A percentile compares a stretch with the other conserved stretches of the same genome.
These are phyloP conservation scores for Adansonia grandidieri DNA, from an alignment of 441 rosid species.

Conservation along the genomic window DNA sequence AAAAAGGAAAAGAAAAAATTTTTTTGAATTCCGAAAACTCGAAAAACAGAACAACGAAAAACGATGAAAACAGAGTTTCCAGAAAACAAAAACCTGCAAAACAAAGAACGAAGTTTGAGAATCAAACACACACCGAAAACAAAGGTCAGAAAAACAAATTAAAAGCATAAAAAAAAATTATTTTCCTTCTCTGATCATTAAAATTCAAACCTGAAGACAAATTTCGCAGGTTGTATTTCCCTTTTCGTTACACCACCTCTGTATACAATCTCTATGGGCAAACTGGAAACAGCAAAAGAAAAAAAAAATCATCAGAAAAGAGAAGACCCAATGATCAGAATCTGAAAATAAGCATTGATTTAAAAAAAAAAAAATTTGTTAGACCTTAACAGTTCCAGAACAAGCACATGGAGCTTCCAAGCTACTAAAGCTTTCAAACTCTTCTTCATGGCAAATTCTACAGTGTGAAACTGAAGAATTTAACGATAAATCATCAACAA, in stretches of 20 bases:
- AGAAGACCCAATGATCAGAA: not conserved
- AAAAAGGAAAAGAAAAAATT: slow-evolving; percentile 22
- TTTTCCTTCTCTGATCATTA: no score
- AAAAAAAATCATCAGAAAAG: not conserved
- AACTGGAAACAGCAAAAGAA: slow-evolving; percentile 45
- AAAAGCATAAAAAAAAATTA: no score
- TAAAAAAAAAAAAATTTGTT: not conserved
- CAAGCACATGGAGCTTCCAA: slow-evolving; percentile 95
- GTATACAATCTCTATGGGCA: slow-evolving; percentile 92
- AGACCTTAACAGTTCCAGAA: slow-evolving; percentile 85
- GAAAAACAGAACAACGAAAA: no score
- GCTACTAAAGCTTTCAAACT: slow-evolving; percentile 58
- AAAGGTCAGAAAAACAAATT: no score
- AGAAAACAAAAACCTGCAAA: no score
- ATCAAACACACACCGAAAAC: no score
- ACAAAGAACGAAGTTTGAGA: no score
- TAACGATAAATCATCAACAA: slow-evolving; percentile 48
- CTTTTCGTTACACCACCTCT: slow-evolving; percentile 95
- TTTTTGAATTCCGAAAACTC: not conserved
- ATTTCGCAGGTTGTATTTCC: slow-evolving; percentile 90
- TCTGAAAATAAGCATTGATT: not conserved
- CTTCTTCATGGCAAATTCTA: slow-evolving; percentile 91
- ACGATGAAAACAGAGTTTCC: no score
- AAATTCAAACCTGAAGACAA: slow-evolving; percentile 69
- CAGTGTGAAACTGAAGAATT: slow-evolving; percentile 48